Evolutionary conservation across 2,329 filamentous ascomycete species (phyloP).

Genomic region (Fusarium sp.): DNA sequence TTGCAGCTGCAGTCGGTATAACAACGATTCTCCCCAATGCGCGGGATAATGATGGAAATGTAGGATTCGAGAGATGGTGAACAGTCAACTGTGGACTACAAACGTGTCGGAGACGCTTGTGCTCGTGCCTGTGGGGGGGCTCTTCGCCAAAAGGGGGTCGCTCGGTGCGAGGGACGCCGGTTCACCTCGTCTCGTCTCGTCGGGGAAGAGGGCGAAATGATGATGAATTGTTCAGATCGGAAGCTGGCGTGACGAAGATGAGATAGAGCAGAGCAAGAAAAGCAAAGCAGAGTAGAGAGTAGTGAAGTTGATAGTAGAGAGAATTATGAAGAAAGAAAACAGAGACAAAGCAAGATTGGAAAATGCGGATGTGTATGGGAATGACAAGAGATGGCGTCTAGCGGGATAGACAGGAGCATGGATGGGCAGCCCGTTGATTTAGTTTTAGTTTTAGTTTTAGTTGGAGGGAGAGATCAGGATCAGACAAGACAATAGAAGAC

Average conservation of each 20-base stretch:
- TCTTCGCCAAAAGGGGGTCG: conserved; percentile 50
- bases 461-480: conserved; percentile 39
- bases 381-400: conserved; percentile 33
- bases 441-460: conserved; percentile 24
- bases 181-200: conserved; percentile 44
- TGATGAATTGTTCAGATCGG: conserved; percentile 7
- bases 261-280: neutral
- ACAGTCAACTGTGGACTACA: conserved; percentile 36
- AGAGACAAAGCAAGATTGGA: conserved; percentile 34
- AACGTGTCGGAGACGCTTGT: conserved; percentile 46
- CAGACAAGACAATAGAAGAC: conserved; percentile 26
- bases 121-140: conserved; percentile 40
- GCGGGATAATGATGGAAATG: conserved; percentile 49
- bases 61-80: conserved; percentile 43
- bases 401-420: conserved; percentile 26
- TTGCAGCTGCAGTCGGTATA: conserved; percentile 37
- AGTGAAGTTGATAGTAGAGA: conserved; percentile 35
- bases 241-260: neutral
- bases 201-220: conserved; percentile 32
- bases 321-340: conserved; percentile 41
- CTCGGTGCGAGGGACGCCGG: conserved; percentile 49
- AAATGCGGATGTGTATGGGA: conserved; percentile 43
- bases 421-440: conserved; percentile 27
- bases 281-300: conserved; percentile 4
- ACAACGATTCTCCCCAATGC: conserved; percentile 38